A percentile compares a stretch with the other conserved stretches of the same genome.
These are phyloP conservation scores for Lodderomyces elongisporus DNA, from an alignment of 1,139 yeast genomes.

Conservation along the genomic window DNA sequence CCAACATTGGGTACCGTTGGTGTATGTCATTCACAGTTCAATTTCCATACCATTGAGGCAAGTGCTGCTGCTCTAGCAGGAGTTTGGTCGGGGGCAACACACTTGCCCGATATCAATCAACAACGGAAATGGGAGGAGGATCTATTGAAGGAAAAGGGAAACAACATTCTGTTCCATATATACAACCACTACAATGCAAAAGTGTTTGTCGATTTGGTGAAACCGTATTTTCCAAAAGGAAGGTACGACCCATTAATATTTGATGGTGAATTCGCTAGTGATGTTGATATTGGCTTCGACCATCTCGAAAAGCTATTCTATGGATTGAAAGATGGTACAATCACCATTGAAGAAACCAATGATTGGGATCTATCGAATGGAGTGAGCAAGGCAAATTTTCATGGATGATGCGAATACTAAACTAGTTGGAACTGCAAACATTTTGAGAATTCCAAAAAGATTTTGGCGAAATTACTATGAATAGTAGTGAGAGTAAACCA, in stretches of 20 bases:
- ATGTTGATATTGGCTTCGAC: slow-evolving; percentile 21
- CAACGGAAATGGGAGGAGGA: slow-evolving; percentile 28
- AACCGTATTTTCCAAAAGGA: slow-evolving; percentile 18
- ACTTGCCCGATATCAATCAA: slow-evolving; percentile 25
- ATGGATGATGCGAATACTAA: too few relatives aligned
- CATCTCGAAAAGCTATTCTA: slow-evolving; percentile 24
- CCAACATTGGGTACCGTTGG: slow-evolving; percentile 42
- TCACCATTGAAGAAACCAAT: slow-evolving; percentile 10
- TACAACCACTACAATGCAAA: slow-evolving; percentile 19
- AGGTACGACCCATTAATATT: slow-evolving; percentile 22
- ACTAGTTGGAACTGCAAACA: too few relatives aligned
- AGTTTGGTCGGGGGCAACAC: slow-evolving; percentile 33
- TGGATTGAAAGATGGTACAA: slow-evolving; percentile 12
- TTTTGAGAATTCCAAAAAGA: too few relatives aligned
- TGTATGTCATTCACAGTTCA: slow-evolving; percentile 32
- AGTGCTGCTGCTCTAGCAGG: slow-evolving; percentile 45
- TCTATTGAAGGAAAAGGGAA: slow-evolving; percentile 18
- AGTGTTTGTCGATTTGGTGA: slow-evolving; percentile 20
- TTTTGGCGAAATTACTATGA: too few relatives aligned
- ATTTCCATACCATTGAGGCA: slow-evolving; percentile 40
- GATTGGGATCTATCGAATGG: too few relatives aligned
- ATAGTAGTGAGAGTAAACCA: too few relatives aligned
- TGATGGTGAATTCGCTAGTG: slow-evolving; percentile 21
- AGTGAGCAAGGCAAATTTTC: too few relatives aligned
- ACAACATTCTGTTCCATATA: slow-evolving; percentile 22